Evolutionary conservation across 2,329 filamentous ascomycete species (phyloP).

Genomic region (Pseudogymnoascus sp.): DNA sequence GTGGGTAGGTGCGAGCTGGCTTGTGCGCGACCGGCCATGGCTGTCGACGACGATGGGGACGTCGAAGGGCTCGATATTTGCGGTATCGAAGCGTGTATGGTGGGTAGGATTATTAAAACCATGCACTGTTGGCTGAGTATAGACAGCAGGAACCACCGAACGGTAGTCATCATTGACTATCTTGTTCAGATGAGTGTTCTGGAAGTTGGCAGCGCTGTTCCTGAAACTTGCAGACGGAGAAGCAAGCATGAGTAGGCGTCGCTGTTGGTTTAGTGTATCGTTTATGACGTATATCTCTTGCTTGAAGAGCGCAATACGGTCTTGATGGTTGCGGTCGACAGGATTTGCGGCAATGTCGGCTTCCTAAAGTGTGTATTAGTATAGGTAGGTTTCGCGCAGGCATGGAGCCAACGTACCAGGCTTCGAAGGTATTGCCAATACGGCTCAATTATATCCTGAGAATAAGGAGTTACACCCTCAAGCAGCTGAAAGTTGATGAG

Average conservation of each 20-base stretch:
- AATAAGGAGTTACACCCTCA: constrained; percentile 12
- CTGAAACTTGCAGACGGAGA: neutral
- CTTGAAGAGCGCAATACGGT: constrained; percentile 17
- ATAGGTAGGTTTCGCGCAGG: neutral
- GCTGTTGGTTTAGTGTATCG: constrained; percentile 17
- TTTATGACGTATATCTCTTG: constrained; percentile 20
- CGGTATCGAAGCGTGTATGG: neutral
- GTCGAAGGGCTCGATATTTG: neutral
- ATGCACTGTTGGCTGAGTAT: neutral
- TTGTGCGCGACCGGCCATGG: neutral
- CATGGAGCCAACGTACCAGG: constrained; percentile 13
- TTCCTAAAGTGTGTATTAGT: constrained; percentile 13
- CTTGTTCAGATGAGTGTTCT: neutral
- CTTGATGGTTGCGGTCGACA: constrained; percentile 19
- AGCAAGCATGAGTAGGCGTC: constrained; percentile 10
- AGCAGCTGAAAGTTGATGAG: constrained; percentile 18
- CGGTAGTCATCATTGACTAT: neutral
- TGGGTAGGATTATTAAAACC: neutral
- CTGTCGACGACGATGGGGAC: neutral
- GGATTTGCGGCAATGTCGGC: constrained; percentile 17
- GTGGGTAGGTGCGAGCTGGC: constrained; percentile 10
- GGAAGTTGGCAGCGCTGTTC: neutral
- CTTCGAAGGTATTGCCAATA: constrained; percentile 19
- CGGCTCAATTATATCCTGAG: constrained; percentile 15
- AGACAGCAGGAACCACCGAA: neutral